Conservation (phyloP, 805 yeast genomes). For the Brettanomyces sp. region DNA sequence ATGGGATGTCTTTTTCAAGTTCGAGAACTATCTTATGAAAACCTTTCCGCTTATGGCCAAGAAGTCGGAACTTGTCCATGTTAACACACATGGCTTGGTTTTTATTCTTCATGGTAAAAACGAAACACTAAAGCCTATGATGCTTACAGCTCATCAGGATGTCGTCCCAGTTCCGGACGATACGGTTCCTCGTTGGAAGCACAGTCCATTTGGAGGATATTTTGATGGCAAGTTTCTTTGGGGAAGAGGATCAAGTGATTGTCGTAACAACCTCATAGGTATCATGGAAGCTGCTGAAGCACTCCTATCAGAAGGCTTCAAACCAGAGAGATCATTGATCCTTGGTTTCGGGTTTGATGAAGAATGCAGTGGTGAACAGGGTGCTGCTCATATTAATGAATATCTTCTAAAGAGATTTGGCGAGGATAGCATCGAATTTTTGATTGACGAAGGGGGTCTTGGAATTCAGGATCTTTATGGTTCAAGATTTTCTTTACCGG, state of each 20-base stretch:
- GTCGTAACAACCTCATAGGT: conserved; percentile 34
- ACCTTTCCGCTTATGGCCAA: conserved; percentile 32
- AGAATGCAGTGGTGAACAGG: conserved; percentile 55
- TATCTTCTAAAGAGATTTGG: conserved; percentile 30
- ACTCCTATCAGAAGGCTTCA: conserved; percentile 39
- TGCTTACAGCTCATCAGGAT: conserved; percentile 41
- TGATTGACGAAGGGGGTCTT: conserved; percentile 36
- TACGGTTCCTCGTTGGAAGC: conserved; percentile 29
- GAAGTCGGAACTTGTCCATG: conserved; percentile 25
- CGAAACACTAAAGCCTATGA: conserved; percentile 30
- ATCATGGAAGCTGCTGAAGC: conserved; percentile 55
- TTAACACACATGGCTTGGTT: conserved; percentile 35
- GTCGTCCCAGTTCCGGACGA: conserved; percentile 36
- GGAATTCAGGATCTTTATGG: conserved; percentile 29
- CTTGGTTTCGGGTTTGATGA: conserved; percentile 72
- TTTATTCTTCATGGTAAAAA: conserved; percentile 34
- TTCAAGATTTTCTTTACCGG: conserved; percentile 30
- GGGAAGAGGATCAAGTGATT: conserved; percentile 32
- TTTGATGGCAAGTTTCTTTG: conserved; percentile 27
- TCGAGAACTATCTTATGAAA: conserved; percentile 35
- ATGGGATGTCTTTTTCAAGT: conserved; percentile 40
- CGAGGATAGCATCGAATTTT: conserved; percentile 29
- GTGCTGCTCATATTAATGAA: conserved; percentile 39
- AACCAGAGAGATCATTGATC: conserved; percentile 54
- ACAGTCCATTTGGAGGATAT: conserved; percentile 28